Percentiles rank a stretch among this genome's conserved stretches.
Evolutionary conservation across 1,284 basidiomycete genomes (phyloP).

Genomic region (Neolentinus lepideus): DNA sequence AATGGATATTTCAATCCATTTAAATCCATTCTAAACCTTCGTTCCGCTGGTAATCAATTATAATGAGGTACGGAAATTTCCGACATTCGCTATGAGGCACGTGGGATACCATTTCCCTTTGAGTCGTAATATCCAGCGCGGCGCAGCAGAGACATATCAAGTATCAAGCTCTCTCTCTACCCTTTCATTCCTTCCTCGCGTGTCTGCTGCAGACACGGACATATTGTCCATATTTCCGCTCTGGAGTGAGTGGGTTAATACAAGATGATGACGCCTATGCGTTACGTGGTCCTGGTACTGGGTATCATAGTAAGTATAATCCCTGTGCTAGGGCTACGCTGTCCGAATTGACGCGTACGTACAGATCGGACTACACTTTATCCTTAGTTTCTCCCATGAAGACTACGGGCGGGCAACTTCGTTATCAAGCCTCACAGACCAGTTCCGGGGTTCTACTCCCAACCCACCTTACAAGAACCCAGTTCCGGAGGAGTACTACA

Average conservation of each 20-base stretch:
- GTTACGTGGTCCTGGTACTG: slow-evolving; percentile 64
- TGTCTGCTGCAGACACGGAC: neutral
- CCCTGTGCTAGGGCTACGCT: neutral
- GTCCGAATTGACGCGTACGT: slow-evolving; percentile 6
- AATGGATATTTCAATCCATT: no score
- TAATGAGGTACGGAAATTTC: no score
- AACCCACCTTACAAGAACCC: slow-evolving; percentile 45
- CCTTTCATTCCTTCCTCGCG: neutral
- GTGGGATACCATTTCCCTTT: neutral
- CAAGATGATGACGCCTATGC: slow-evolving; percentile 74
- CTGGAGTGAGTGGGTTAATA: neutral
- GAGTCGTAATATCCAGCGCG: neutral
- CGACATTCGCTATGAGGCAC: no score
- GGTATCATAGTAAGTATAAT: slow-evolving; percentile 48
- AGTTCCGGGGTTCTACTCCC: slow-evolving; percentile 25
- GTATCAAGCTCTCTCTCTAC: neutral
- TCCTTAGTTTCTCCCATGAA: slow-evolving; percentile 65
- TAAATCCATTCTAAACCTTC: no score
- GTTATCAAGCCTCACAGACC: slow-evolving; percentile 42
- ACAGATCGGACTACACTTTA: slow-evolving; percentile 66
- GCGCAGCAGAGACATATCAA: neutral
- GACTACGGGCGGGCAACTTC: slow-evolving; percentile 63
- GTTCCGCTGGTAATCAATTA: no score
- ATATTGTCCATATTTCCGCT: neutral
- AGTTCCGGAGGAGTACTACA: slow-evolving; percentile 51